Evolutionary conservation across 1,139 yeast species (phyloP), one percentile per base, ranked within the genome.

Genomic region (Scheffersomyces quercinus): DNA sequence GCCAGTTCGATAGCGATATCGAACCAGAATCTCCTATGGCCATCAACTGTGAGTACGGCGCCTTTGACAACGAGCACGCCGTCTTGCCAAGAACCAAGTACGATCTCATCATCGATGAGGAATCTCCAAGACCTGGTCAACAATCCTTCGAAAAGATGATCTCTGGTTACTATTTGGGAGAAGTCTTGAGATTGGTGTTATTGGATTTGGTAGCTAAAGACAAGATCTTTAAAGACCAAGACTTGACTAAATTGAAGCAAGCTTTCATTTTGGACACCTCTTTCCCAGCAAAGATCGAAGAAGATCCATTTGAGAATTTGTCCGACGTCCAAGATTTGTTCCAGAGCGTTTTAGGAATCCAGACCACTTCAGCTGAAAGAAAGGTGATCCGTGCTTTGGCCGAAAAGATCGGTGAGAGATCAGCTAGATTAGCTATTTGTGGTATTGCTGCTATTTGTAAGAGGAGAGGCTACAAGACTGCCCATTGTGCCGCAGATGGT

Each of bases 91-190:
- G 97, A 73, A 91, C 96, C 52, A 84, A 83, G 63, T 91, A 84
- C 65, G 99, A 93, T 67, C 63, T 84, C 45, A 75, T 71, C 54
- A 84, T 93, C 52, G 99, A 93, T 67, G 73, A 72, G 37, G 85
- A 87, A 60, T 86, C 96, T 38, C 98, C 98, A 59, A 86, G 97
- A 72, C 98, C 98, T 41, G 91, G 95, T 54, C 96, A 91, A 72
- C 99, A 93, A 72, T 67, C 93, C 40, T 93, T 89, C 65, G 99
- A 93, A 74, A 93, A 93, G 75, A 90, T 93, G 97, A 89, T 91
- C 58, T 88, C 97, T 36, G 99, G 99, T 51, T 88, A 89, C 71
- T 93, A 93, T 69, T 76, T 93, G 59, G 99, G 99, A 59, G 99
- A 93, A 74, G 76, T 93, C 36, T 72, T 91, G 58, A 83, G 99